These are phyloP conservation scores for Cynanchum wilfordii DNA, from an alignment of 257 asterid species.

Conservation along the genomic window DNA sequence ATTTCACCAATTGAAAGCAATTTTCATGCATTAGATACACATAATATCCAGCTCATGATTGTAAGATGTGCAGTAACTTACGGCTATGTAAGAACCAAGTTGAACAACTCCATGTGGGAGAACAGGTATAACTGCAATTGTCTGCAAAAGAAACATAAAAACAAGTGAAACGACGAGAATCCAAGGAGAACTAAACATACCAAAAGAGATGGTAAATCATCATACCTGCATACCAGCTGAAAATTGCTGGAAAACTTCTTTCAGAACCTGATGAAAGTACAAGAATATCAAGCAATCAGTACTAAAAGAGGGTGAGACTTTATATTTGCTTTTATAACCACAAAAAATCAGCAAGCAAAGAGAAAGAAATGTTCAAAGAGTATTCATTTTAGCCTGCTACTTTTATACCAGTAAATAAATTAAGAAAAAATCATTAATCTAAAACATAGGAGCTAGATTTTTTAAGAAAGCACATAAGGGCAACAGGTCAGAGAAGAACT, in stretches of 20 bases:
- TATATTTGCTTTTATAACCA: background rate
- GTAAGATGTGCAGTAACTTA: constrained; percentile 23
- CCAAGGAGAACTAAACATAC: background rate
- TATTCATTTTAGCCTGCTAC: background rate
- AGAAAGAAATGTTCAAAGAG: background rate
- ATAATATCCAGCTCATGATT: background rate
- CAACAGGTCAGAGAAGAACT: background rate
- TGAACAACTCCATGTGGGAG: constrained; percentile 94
- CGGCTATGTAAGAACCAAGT: constrained; percentile 63
- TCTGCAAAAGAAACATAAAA: constrained; percentile 37
- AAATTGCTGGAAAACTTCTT: constrained; percentile 63
- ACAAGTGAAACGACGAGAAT: constrained; percentile 1
- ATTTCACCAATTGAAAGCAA: background rate
- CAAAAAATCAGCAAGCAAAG: background rate
- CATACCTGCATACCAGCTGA: constrained; percentile 91
- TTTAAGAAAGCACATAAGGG: background rate
- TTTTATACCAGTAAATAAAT: background rate
- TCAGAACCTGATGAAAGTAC: constrained; percentile 46
- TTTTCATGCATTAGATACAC: background rate
- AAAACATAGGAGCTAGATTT: background rate
- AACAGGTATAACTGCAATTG: constrained; percentile 78
- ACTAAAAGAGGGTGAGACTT: constrained; percentile 1
- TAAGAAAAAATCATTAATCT: background rate
- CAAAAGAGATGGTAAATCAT: background rate
- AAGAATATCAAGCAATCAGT: constrained; percentile 5